Evolutionary conservation across 495 filamentous ascomycete genomes (phyloP), one percentile per base, ranked within the genome.

Genomic region (Daldinia decipiens): DNA sequence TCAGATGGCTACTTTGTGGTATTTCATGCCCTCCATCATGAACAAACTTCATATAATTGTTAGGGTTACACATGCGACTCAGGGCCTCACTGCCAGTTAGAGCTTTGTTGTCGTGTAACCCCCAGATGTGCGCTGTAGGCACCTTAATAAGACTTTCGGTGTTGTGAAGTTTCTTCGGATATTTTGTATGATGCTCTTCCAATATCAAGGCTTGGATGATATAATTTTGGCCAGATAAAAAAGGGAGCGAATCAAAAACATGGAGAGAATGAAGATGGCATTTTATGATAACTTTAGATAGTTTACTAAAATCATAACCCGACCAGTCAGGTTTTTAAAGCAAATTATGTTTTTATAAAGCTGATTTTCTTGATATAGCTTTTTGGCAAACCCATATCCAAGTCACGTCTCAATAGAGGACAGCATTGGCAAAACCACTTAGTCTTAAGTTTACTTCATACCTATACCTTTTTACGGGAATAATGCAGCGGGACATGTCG

Each of bases 401-500:
- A 61, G 15, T 61, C 54, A 64, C 26, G 24, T 43, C 36, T 50
- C 13, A 7, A 12, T 2, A 58, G 5, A 47, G 55, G 15, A 53
- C 1, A 24, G 34, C 43, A 53, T 15, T 67, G 7, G 57, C 17
- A 56, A 57, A 39, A 62, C 51, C 38, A 29, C n/a, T 57, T 13
- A 27, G 15, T 45, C 7, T 60, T 17, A 61, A 55, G 3, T 32
- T 60, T 31, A n/a, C 19, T 66, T 45, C 21, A 61, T 59, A 62
- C 62, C 31, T 66, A 58, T 58, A 31, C 68, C 40, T 57, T 53
- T 47, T 34, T 34, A 34, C 2, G 9, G 32, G 8, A 8, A 34
- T 34, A 12, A 34, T 8, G 32, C 9, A 34, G 9, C 9, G 9
- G 2, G 32, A 3, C 9, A 34, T 34, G 32, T 6, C 0, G 32